Evolutionary conservation across 176 grass and related monocot species (phyloP), one percentile per base, ranked within the genome.

Genomic region (Saccharum officinarum): DNA sequence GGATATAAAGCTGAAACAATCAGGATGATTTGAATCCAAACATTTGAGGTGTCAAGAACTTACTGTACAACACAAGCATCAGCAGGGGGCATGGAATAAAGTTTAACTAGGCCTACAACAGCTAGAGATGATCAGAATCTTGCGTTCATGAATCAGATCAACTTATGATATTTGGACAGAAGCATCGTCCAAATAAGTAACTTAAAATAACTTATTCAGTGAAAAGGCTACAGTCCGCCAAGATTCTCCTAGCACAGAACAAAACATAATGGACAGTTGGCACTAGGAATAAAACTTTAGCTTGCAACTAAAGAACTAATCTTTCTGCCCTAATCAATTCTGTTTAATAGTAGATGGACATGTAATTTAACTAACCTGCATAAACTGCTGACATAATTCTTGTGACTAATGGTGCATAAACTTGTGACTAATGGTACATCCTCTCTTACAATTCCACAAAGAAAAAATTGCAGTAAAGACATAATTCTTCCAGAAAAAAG

Each of bases 191-290:
- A 64, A 60, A 34, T 31, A 82, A 70, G 31, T 16, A 89, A 76
- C 30, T 62, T 63, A 85, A 82, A 70, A 40, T 16, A 89, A 76
- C 30, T 62, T 63, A 85, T 76, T 20, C 12, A 54, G 74, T 41
- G 31, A 85, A 67, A 74, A 70, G 8, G 23, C 1, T 20, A 80
- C 17, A 52, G 42, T 69, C 33, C 1, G 40, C 54, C 49, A 89
- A 80, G 55, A 73, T 73, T 73, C 67, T 49, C 54, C 26, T 18
- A 76, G 28, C 77, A 71, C 15, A 59, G 17, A 59, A 59, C 52
- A 57, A 63, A 23, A 75, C 42, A 26, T 50, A 63, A 76, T 86
- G 64, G 36, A 54, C 33, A 71, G 72, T 16, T 13, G 0, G 73
- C 52, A 66, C 6, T 34, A 40, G 6, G 66, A 62, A 62, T 74